Evolutionary conservation across 2,329 filamentous ascomycete genomes (phyloP).

Genomic region (Peltaster fructicola): DNA sequence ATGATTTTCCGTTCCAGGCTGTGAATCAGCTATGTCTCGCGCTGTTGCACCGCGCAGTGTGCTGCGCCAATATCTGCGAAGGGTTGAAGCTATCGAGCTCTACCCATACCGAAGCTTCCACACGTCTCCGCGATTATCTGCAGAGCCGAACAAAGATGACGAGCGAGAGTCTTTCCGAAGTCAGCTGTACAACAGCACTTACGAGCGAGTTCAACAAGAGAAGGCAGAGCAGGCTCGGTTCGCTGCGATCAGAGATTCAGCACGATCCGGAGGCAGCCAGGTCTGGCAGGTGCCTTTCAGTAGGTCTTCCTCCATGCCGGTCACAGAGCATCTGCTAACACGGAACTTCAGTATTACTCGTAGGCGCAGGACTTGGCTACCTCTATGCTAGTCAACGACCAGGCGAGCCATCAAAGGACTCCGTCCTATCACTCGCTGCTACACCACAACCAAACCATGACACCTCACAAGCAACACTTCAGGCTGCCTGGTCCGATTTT

Average conservation of each 20-base stretch:
- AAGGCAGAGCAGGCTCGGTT: slow-evolving; percentile 37
- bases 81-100: too few species aligned
- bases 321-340: slow-evolving; percentile 3
- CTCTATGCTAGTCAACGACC: slow-evolving; percentile 36
- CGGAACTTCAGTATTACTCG: slow-evolving; percentile 30
- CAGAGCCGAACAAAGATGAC: slow-evolving; percentile 20
- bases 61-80: too few species aligned
- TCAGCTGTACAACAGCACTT: slow-evolving; percentile 45
- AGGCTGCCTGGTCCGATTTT: slow-evolving; percentile 48
- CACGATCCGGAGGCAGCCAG: slow-evolving; percentile 11
- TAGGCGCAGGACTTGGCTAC: slow-evolving; percentile 36
- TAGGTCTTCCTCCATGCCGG: slow-evolving; percentile 5
- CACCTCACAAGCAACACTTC: slow-evolving; percentile 37
- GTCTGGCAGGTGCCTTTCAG: slow-evolving; percentile 16
- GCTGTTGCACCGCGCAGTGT: too few species aligned
- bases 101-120: too few species aligned
- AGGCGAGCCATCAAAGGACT: slow-evolving; percentile 27
- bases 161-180: slow-evolving; percentile 35
- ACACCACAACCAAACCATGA: slow-evolving; percentile 36
- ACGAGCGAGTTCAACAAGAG: slow-evolving; percentile 39
- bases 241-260: slow-evolving; percentile 19
- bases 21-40: too few species aligned
- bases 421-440: slow-evolving; percentile 37
- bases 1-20: too few species aligned
- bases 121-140: too few species aligned